Conservation (phyloP, 202 grass and related monocot species). For the Setaria italica region DNA sequence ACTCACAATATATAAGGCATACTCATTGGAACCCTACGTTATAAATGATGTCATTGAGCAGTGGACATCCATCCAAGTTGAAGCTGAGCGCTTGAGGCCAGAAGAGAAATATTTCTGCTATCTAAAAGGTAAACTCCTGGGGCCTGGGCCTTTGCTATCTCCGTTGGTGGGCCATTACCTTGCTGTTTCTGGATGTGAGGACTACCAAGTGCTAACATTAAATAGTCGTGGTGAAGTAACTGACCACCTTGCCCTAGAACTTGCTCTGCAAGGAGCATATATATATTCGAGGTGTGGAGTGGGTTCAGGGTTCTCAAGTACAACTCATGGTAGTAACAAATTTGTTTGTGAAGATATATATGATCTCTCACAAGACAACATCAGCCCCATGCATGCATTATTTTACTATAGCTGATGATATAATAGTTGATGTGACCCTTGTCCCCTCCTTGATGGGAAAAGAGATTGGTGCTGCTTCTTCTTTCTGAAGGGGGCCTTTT, state of each 20-base stretch:
- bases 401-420: conserved; percentile 89
- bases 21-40: conserved; percentile 43
- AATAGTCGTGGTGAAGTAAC: conserved; percentile 95
- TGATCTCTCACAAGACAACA: conserved; percentile 95
- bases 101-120: conserved; percentile 66
- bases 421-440: conserved; percentile 81
- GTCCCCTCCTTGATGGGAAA: conserved; percentile 89
- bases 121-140: conserved; percentile 67
- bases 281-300: conserved; percentile 74
- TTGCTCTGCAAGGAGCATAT: conserved; percentile 93
- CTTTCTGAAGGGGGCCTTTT: conserved; percentile 84
- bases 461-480: conserved; percentile 74
- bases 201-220: conserved; percentile 94
- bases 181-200: conserved; percentile 86
- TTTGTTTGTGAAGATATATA: conserved; percentile 97
- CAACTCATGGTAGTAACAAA: conserved; percentile 92
- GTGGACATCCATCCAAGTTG: conserved; percentile 60
- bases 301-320: conserved; percentile 95
- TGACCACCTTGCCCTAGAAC: conserved; percentile 94
- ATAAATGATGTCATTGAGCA: conserved; percentile 68
- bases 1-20: conserved; percentile 44
- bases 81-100: conserved; percentile 49
- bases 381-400: conserved; percentile 86
- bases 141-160: conserved; percentile 40
- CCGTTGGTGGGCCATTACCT: conserved; percentile 81